These are phyloP conservation scores for Thamnidium elegans DNA, from an alignment of 192 early-diverging fungal species.

Conservation along the genomic window DNA sequence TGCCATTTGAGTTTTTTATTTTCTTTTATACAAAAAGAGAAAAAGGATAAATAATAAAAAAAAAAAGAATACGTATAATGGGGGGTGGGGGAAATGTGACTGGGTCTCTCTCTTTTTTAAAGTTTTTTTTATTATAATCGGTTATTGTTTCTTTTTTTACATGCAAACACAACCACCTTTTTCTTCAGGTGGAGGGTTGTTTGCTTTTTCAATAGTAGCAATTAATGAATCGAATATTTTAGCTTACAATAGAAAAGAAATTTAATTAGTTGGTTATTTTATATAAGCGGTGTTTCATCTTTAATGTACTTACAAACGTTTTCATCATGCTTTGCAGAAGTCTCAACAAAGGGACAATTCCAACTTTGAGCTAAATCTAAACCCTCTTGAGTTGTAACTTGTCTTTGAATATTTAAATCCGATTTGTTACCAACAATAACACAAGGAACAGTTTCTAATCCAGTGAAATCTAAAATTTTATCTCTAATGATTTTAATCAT, in stretches of 20 bases:
- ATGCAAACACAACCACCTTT: constrained; percentile 46
- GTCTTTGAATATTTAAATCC: constrained; percentile 75
- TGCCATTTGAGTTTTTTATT: neutral
- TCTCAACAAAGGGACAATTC: constrained; percentile 85
- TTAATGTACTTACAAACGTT: constrained; percentile 83
- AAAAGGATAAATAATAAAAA: too few relatives aligned
- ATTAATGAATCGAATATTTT: constrained; percentile 84
- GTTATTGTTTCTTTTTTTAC: neutral
- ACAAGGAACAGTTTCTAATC: constrained; percentile 85
- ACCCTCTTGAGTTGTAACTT: constrained; percentile 79
- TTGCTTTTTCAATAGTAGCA: constrained; percentile 76
- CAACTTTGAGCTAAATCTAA: constrained; percentile 75
- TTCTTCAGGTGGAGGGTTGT: constrained; percentile 55
- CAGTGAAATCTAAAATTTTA: constrained; percentile 91
- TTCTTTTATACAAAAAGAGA: too few relatives aligned
- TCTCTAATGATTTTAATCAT: constrained; percentile 87
- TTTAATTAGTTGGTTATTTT: neutral
- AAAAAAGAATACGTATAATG: too few relatives aligned
- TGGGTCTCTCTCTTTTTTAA: too few relatives aligned
- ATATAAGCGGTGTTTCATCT: too few relatives aligned
- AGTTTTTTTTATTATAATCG: too few relatives aligned
- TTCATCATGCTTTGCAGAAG: constrained; percentile 88
- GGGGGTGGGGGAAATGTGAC: too few relatives aligned
- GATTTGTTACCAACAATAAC: constrained; percentile 93
- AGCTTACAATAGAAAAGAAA: constrained; percentile 26